Evolutionary conservation across 495 filamentous ascomycete species (phyloP).

Genomic region (Geopyxis carbonaria): DNA sequence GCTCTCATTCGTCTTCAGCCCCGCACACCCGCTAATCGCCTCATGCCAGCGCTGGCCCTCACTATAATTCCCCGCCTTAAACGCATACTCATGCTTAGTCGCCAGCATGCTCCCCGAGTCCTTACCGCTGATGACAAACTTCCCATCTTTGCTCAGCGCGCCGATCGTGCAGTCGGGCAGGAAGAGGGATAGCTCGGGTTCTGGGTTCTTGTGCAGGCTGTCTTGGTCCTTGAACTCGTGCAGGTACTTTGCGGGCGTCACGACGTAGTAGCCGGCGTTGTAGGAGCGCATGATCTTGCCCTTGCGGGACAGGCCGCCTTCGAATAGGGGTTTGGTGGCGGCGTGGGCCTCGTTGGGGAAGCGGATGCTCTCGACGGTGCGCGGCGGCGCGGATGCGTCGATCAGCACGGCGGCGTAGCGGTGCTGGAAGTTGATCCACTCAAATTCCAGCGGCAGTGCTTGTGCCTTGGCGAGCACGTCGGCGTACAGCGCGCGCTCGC

Average conservation of each 20-base stretch:
- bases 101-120: constrained; percentile 46
- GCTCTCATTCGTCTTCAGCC: constrained; percentile 17
- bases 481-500: constrained; percentile 56
- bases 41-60: constrained; percentile 20
- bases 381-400: constrained; percentile 54
- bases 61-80: constrained; percentile 32
- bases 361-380: constrained; percentile 49
- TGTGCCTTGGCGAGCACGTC: constrained; percentile 45
- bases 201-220: constrained; percentile 43
- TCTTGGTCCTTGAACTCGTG: constrained; percentile 80
- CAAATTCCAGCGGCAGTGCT: constrained; percentile 65
- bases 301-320: constrained; percentile 76
- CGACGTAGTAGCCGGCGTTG: constrained; percentile 68
- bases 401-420: constrained; percentile 57
- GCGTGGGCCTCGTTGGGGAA: constrained; percentile 81
- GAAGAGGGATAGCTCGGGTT: constrained; percentile 74
- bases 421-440: constrained; percentile 69
- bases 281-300: constrained; percentile 58
- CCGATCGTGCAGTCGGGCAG: constrained; percentile 80
- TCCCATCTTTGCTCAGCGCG: constrained; percentile 38
- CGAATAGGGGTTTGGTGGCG: constrained; percentile 64
- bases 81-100: constrained; percentile 44
- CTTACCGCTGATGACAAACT: constrained; percentile 92
- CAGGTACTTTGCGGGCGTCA: constrained; percentile 68
- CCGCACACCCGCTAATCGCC: constrained; percentile 13